Base-by-base conservation (phyloP, 23 red algal species). In the Agarophyton chilense region DNA sequence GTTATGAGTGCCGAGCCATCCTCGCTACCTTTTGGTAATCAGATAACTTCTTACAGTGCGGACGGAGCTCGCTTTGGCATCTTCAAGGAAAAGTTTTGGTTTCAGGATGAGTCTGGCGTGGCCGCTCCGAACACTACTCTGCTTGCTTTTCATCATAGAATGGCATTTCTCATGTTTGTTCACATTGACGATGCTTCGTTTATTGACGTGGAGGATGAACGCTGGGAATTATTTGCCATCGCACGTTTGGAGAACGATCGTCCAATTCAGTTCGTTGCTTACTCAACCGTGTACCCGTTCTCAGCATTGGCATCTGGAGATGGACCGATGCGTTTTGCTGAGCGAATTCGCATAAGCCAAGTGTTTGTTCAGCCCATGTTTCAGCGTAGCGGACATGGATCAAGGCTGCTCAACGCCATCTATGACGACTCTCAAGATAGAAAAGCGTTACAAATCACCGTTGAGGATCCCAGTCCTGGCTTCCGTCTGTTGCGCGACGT, bases 271-370 rank as follows among this genome's bases (percentile, higher is more conserved):
- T 77, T 94, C 67, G 70, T 89, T 2, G 92, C 55, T 17, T 94
- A 94, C 36, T 83, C 92, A 39, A 94, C 92, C n/a, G 65, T 82
- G 25, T 94, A 94, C 46, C 83, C 83, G 70, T 94, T 94, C 78
- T 73, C 85, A 9, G 92, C 56, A 13, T 31, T 92, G 4, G 29
- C 45, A 19, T 29, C 26, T 28, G 71, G 35, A 44, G 80, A 77
- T 28, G 60, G 82, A 14, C 56, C 40, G 17, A 83, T 80, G 46
- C 56, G 39, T 16, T 94, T 94, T 72, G 49, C 67, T 3, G 83
- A 94, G 19, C 82, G 92, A n/a, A 62, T 94, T 52, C 82, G 92
- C 14, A 51, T 94, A n/a, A 75, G 75, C 22, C 92, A 94, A 61
- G 92, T 94, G 4, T 38, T 89, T 22, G 76, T 94, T 7, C 17